These are phyloP conservation scores for Collariella sp. DNA, from an alignment of 495 filamentous ascomycete genomes.

Conservation along the genomic window DNA sequence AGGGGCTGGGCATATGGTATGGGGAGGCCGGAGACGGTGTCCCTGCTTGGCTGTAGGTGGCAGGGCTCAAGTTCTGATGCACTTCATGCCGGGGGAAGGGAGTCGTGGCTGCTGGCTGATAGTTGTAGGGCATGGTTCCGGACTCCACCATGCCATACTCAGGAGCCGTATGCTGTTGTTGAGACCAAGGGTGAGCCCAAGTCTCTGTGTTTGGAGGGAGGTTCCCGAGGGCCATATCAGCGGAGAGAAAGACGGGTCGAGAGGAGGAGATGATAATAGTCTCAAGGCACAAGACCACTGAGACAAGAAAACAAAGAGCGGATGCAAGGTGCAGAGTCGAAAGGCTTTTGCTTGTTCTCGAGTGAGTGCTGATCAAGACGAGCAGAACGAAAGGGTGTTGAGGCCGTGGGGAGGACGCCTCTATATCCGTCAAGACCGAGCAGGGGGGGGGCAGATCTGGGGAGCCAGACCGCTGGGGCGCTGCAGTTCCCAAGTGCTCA, in stretches of 20 bases:
- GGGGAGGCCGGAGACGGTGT: slow-evolving; percentile 30
- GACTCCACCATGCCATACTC: slow-evolving; percentile 34
- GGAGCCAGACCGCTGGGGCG: slow-evolving; percentile 23
- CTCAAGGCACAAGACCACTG: background rate
- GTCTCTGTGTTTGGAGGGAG: slow-evolving; percentile 22
- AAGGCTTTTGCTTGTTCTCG: background rate
- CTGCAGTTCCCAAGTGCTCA: slow-evolving; percentile 17
- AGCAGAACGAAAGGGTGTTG: background rate
- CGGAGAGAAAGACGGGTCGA: background rate
- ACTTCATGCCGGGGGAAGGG: slow-evolving; percentile 25
- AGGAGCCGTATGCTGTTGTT: slow-evolving; percentile 22
- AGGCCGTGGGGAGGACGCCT: background rate
- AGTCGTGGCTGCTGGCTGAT: slow-evolving; percentile 20
- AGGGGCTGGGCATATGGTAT: slow-evolving; percentile 25
- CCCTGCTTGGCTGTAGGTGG: slow-evolving; percentile 28
- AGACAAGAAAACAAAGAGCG: slow-evolving; percentile 12
- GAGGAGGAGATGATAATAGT: background rate
- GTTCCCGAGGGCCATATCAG: slow-evolving; percentile 34
- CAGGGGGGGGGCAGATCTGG: slow-evolving; percentile 7
- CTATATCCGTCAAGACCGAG: slow-evolving; percentile 5
- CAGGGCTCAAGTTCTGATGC: slow-evolving; percentile 29
- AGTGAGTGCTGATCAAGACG: background rate
- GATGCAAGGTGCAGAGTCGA: background rate
- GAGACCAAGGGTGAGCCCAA: slow-evolving; percentile 40
- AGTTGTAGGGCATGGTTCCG: slow-evolving; percentile 30